Conservation (phyloP, 2,329 filamentous ascomycete genomes). For the Cyphellophora europaea region DNA sequence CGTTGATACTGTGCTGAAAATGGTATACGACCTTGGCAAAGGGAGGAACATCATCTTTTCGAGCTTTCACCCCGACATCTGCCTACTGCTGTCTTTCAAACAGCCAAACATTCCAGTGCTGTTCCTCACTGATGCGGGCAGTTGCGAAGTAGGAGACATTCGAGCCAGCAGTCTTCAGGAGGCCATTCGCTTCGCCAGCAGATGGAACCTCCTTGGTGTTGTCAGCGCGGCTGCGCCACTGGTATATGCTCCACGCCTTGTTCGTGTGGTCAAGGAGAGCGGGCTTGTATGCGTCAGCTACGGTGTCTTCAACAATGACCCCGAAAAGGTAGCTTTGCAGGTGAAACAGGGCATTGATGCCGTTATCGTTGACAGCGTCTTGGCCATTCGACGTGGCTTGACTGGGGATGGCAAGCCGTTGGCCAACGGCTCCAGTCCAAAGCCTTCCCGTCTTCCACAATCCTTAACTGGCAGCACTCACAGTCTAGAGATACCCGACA, state of each 20-base stretch:
- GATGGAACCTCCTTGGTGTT: conserved; percentile 90
- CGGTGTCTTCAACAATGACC: conserved; percentile 81
- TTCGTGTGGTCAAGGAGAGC: conserved; percentile 87
- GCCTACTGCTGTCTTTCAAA: conserved; percentile 88
- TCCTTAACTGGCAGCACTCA: too few species aligned
- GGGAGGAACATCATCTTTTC: conserved; percentile 93
- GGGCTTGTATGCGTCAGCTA: conserved; percentile 94
- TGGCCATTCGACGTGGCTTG: conserved; percentile 84
- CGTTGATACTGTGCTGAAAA: conserved; percentile 82
- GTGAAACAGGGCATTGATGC: conserved; percentile 93
- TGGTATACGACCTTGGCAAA: conserved; percentile 77
- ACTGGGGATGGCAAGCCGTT: conserved; percentile 40
- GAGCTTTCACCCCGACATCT: conserved; percentile 95
- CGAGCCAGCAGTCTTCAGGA: conserved; percentile 87
- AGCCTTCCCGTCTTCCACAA: too few species aligned
- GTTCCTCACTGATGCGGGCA: conserved; percentile 85
- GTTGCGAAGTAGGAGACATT: conserved; percentile 73
- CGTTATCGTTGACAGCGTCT: conserved; percentile 91
- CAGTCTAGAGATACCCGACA: too few species aligned
- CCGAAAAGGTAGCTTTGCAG: conserved; percentile 77
- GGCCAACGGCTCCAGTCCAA: too few species aligned
- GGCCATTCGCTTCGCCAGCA: conserved; percentile 83
- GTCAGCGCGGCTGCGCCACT: conserved; percentile 83
- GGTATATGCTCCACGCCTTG: conserved; percentile 77
- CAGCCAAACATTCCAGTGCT: conserved; percentile 93